These are phyloP conservation scores for Fusarium coicis DNA, from an alignment of 2,329 filamentous ascomycete genomes.

Conservation along the genomic window DNA sequence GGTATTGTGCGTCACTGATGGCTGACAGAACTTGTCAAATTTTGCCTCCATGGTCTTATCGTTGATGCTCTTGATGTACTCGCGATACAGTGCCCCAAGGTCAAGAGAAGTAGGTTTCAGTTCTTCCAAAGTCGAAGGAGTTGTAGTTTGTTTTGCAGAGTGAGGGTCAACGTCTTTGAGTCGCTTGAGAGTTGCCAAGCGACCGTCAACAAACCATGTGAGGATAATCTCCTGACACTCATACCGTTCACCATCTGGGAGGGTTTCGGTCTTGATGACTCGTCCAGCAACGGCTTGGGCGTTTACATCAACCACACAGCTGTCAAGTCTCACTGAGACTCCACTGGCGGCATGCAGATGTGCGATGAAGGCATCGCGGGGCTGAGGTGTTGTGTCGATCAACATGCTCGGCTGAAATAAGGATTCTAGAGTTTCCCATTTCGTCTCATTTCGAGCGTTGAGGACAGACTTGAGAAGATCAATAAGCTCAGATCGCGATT, in stretches of 20 bases:
- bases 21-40: not conserved
- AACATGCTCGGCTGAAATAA: not conserved
- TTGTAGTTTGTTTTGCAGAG: not conserved
- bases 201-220: conserved; percentile 15
- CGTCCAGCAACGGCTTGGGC: conserved; percentile 4
- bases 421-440: not conserved
- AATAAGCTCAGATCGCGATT: not conserved
- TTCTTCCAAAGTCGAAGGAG: not conserved
- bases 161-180: not conserved
- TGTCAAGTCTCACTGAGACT: not conserved
- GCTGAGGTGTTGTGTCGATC: not conserved
- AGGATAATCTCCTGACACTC: conserved; percentile 17
- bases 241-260: accelerated
- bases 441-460: not conserved
- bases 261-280: not conserved
- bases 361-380: not conserved
- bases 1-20: conserved; percentile 1
- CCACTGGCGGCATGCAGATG: accelerated
- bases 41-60: conserved; percentile 8
- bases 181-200: not conserved
- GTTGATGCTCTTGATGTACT: conserved; percentile 26
- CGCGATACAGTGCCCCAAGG: not conserved
- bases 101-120: not conserved
- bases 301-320: conserved; percentile 1
- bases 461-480: not conserved